These are phyloP conservation scores for Tuber borchii DNA, from an alignment of 495 filamentous ascomycete species.

Conservation along the genomic window DNA sequence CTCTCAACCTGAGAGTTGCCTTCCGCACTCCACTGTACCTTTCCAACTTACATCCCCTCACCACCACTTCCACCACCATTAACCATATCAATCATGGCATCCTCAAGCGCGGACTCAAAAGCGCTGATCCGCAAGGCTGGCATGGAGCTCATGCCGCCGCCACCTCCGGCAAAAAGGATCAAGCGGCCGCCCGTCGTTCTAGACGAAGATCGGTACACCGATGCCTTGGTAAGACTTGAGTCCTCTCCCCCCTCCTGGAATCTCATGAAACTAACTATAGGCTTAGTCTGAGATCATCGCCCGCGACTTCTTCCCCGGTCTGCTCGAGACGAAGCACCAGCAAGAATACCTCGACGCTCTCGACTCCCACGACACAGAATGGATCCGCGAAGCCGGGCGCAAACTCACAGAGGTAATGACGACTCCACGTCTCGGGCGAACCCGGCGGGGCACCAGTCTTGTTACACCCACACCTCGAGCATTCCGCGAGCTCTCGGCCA, in stretches of 20 bases:
- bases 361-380: slow-evolving; percentile 71
- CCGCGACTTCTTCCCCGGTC: slow-evolving; percentile 91
- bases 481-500: slow-evolving; percentile 24
- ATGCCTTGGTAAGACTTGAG: slow-evolving; percentile 51
- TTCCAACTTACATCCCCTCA: slow-evolving; percentile 1
- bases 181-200: slow-evolving; percentile 85
- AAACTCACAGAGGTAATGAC: slow-evolving; percentile 77
- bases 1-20: background rate
- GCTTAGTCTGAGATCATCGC: slow-evolving; percentile 76
- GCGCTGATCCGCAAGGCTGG: slow-evolving; percentile 64
- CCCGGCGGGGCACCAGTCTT: slow-evolving; percentile 34
- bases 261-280: slow-evolving; percentile 8
- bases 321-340: slow-evolving; percentile 76
- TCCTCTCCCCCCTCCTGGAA: background rate
- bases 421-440: slow-evolving; percentile 45
- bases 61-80: background rate
- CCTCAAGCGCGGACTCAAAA: slow-evolving; percentile 31
- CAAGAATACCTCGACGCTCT: slow-evolving; percentile 88
- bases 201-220: slow-evolving; percentile 90
- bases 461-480: slow-evolving; percentile 25
- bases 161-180: slow-evolving; percentile 80
- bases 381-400: slow-evolving; percentile 74
- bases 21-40: background rate
- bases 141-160: slow-evolving; percentile 78
- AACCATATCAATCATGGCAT: slow-evolving; percentile 16